Conservation (phyloP, 805 yeast genomes). For the Saturnispora gosingensis region DNA sequence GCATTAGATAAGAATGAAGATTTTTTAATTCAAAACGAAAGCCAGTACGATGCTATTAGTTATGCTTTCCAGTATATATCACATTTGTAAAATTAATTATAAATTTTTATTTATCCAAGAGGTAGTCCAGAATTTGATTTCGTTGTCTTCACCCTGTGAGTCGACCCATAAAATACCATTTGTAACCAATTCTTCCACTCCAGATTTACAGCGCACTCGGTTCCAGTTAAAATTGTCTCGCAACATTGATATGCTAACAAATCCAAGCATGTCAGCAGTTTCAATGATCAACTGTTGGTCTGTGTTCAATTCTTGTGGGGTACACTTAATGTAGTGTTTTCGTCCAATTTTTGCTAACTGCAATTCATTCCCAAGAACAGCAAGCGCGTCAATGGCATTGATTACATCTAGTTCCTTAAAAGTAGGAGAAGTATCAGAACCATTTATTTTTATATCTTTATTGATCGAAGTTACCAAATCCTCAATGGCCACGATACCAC, state of each 20-base stretch:
- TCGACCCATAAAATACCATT: conserved; percentile 86
- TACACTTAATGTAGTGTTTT: conserved; percentile 48
- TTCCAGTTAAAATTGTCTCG: conserved; percentile 76
- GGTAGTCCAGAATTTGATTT: conserved; percentile 60
- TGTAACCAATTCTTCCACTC: conserved; percentile 70
- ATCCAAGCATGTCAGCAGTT: conserved; percentile 71
- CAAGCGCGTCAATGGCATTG: conserved; percentile 44
- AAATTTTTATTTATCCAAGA: conserved; percentile 44
- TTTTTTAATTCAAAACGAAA: conserved; percentile 65
- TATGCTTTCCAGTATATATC: conserved; percentile 92
- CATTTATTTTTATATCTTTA: conserved; percentile 14
- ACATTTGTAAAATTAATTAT: conserved; percentile 33
- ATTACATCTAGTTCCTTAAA: conserved; percentile 44
- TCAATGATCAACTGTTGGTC: conserved; percentile 70
- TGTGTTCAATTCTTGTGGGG: conserved; percentile 51
- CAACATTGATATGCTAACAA: conserved; percentile 52
- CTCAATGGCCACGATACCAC: conserved; percentile 65
- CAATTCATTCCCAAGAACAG: conserved; percentile 61
- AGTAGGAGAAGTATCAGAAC: conserved; percentile 22
- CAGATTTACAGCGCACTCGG: conserved; percentile 45
- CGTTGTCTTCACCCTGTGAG: conserved; percentile 33
- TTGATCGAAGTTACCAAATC: conserved; percentile 35
- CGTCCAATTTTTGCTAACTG: conserved; percentile 51
- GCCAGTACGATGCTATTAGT: conserved; percentile 56
- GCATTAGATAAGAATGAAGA: conserved; percentile 65